Conservation (phyloP, 495 filamentous ascomycete genomes). For the Usnea hakonensis region DNA sequence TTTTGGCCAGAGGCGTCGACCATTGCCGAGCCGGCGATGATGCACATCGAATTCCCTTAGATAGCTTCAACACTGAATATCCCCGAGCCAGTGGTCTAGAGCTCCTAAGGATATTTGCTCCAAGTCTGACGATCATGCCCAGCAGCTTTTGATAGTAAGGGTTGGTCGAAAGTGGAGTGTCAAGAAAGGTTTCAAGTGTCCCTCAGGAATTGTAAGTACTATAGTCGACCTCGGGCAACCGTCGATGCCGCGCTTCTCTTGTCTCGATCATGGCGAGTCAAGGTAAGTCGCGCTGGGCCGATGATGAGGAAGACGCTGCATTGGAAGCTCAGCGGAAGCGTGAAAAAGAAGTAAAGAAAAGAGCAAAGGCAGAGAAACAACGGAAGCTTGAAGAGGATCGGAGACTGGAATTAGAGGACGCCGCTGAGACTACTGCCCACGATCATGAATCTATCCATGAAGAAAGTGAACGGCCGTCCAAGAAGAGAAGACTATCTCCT, state of each 20-base stretch:
- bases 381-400: conserved; percentile 58
- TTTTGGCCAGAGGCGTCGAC: conserved; percentile 86
- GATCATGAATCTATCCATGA: conserved; percentile 19
- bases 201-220: too few relatives aligned
- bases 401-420: conserved; percentile 26
- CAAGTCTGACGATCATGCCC: conserved; percentile 7
- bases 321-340: conserved; percentile 63
- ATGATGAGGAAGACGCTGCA: conserved; percentile 67
- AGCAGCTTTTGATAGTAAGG: neutral
- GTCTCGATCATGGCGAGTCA: conserved; percentile 50
- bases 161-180: neutral
- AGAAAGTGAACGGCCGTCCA: conserved; percentile 26
- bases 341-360: conserved; percentile 87
- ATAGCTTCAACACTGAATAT: neutral
- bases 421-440: conserved; percentile 21
- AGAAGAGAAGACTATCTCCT: conserved; percentile 43
- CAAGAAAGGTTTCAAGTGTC: neutral
- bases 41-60: conserved; percentile 14
- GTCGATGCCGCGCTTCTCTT: neutral
- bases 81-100: conserved; percentile 1
- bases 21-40: conserved; percentile 42
- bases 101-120: neutral
- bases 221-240: conserved; percentile 5
- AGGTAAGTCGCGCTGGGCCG: conserved; percentile 77
- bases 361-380: conserved; percentile 76